Evolutionary conservation across 257 asterid genomes (phyloP).

Genomic region (Coffea eugenioides): DNA sequence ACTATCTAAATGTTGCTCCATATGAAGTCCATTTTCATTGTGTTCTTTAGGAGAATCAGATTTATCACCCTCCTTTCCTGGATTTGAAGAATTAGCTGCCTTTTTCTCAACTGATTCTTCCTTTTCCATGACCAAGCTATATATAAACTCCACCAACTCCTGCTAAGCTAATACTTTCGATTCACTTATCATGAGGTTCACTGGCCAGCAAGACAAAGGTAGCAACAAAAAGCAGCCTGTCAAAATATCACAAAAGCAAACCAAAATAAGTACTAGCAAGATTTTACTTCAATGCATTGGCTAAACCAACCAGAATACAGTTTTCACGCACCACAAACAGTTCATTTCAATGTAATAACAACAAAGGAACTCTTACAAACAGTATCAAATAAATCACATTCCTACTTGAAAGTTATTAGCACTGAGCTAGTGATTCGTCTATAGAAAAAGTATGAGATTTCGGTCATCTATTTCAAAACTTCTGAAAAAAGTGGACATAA

Average conservation of each 20-base stretch:
- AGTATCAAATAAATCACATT: background rate
- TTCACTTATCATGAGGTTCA: constrained; percentile 2
- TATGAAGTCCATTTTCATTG: constrained; percentile 4
- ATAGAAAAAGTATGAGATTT: background rate
- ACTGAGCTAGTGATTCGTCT: background rate
- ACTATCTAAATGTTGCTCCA: constrained; percentile 12
- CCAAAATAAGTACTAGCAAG: too few species aligned
- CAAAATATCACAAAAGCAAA: constrained; percentile 7
- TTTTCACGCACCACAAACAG: background rate
- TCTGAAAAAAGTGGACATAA: background rate
- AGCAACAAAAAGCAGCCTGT: constrained; percentile 1
- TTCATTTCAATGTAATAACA: background rate
- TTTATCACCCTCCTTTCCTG: constrained; percentile 9
- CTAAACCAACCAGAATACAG: background rate
- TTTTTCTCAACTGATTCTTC: constrained; percentile 26
- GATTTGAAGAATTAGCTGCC: constrained; percentile 16
- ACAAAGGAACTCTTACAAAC: background rate
- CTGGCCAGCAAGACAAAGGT: background rate
- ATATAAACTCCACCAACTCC: constrained; percentile 5
- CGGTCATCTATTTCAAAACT: background rate
- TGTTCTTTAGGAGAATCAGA: constrained; percentile 17
- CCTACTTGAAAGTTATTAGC: background rate
- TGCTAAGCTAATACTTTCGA: constrained; percentile 3
- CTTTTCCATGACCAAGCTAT: constrained; percentile 31
- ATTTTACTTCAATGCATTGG: too few species aligned